These are phyloP conservation scores for Glonium stellatum DNA, from an alignment of 495 filamentous ascomycete genomes.

Conservation along the genomic window DNA sequence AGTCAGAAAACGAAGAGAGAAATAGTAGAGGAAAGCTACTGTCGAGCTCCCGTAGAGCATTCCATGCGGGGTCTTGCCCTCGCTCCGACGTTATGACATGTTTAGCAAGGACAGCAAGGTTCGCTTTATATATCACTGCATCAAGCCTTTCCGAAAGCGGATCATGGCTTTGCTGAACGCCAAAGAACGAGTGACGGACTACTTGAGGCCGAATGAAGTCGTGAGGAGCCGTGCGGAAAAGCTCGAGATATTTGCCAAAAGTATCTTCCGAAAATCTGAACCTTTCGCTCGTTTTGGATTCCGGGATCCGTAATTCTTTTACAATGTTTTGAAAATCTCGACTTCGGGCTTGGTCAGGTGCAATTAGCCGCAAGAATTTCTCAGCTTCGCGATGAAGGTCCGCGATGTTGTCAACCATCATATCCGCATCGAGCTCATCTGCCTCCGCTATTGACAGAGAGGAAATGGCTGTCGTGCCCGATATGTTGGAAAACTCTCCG, in stretches of 20 bases:
- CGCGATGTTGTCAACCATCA: slow-evolving; percentile 33
- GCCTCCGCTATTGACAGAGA: slow-evolving; percentile 20
- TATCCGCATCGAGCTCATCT: slow-evolving; percentile 27
- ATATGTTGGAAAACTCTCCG: slow-evolving; percentile 25
- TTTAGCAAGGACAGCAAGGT: slow-evolving; percentile 37
- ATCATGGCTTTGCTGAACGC: slow-evolving; percentile 16
- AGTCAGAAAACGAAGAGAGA: slow-evolving; percentile 18
- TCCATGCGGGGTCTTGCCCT: slow-evolving; percentile 11
- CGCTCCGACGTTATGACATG: slow-evolving; percentile 22
- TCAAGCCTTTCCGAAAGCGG: slow-evolving; percentile 31
- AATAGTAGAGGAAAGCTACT: slow-evolving; percentile 35
- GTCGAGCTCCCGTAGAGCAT: slow-evolving; percentile 29
- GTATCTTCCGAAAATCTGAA: slow-evolving; percentile 22
- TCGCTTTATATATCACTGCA: slow-evolving; percentile 39
- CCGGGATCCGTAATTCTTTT: slow-evolving; percentile 30
- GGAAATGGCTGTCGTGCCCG: slow-evolving; percentile 25
- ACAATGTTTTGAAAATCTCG: slow-evolving; percentile 24
- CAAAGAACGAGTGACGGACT: slow-evolving; percentile 26
- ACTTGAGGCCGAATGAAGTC: slow-evolving; percentile 29
- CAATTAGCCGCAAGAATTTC: slow-evolving; percentile 33
- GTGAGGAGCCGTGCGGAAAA: slow-evolving; percentile 27
- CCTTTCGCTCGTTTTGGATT: slow-evolving; percentile 29
- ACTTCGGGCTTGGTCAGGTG: slow-evolving; percentile 24
- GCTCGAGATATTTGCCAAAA: slow-evolving; percentile 25
- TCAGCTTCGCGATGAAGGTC: slow-evolving; percentile 30